These are phyloP conservation scores for Pseudopithomyces chartarum DNA, from an alignment of 2,329 filamentous ascomycete genomes.

Conservation along the genomic window DNA sequence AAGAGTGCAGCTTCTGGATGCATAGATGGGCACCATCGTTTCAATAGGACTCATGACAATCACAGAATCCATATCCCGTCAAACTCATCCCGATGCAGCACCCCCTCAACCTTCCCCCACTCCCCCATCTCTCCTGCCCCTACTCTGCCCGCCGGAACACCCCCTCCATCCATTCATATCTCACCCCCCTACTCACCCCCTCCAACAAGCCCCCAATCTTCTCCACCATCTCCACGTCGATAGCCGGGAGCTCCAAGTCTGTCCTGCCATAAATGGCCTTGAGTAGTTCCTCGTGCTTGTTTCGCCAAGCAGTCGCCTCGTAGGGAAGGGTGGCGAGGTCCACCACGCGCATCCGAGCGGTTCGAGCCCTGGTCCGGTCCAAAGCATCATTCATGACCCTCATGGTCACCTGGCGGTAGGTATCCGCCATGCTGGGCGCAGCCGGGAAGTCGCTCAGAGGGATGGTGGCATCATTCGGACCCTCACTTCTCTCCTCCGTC, in stretches of 20 bases:
- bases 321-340: slow-evolving; percentile 9
- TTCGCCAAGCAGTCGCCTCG: slow-evolving; percentile 24
- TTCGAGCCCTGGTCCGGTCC: slow-evolving; percentile 15
- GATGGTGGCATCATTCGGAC: neutral
- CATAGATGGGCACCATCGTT: neutral
- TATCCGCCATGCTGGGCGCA: neutral
- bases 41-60: too few species aligned
- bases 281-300: slow-evolving; percentile 19
- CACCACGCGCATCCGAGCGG: slow-evolving; percentile 10
- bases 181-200: neutral
- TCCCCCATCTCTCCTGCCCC: neutral
- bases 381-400: slow-evolving; percentile 13
- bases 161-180: slow-evolving; percentile 9
- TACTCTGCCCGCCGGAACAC: slow-evolving; percentile 4
- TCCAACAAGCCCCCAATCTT: slow-evolving; percentile 10
- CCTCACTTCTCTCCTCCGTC: neutral
- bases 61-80: too few species aligned
- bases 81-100: neutral
- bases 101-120: neutral
- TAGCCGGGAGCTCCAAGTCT: slow-evolving; percentile 12
- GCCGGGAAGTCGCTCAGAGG: neutral
- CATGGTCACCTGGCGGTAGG: slow-evolving; percentile 14
- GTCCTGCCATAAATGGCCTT: slow-evolving; percentile 21
- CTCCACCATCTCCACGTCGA: slow-evolving; percentile 22
- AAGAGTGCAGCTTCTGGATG: neutral